Base-by-base conservation (phyloP, 2,329 filamentous ascomycete species). In the Colletotrichum liaoningense region DNA sequence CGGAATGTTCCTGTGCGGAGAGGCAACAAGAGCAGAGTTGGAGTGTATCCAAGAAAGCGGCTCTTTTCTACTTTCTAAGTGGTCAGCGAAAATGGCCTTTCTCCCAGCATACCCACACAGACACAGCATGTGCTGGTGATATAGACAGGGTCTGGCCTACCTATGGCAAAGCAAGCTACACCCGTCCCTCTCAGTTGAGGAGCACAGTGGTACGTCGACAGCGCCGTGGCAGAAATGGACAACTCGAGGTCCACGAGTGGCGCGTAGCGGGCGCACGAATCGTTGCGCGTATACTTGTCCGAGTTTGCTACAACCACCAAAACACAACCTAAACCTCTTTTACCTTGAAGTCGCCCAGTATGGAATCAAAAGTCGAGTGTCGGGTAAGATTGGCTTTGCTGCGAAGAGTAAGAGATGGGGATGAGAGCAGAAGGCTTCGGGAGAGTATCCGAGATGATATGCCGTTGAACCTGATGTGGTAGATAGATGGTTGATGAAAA, bases 1-100 rank as follows among this genome's bases (percentile, higher is more conserved):
- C 65, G 65, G 65, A 49, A n/a, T 60, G 42, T 59, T 60, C 42
- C 56, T 67, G 56, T 67, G 30, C 16, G 65, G 65, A 67, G 65
- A 56, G 65, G 65, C 56, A 33, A 28, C 46, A 58, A n/a, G 56
- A n/a, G 54, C 14, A n/a, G 33, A 30, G 52, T 58, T 59, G 65
- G 22, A 14, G 59, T 63, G 38, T 49, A 28, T 52, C 11, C n/a
- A 19, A 49, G 42, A 49, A 38, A 14, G 59, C 26, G 65, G 33
- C 9, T 19, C 22, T 52, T 42, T 42, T 9, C 46, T 54, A 58
- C 33, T 16, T 19, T n/a, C 30, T 54, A 24, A 60, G 26, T 60
- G 57, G 65, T 67, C 56, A 67, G 65, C 56, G 49, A 60, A 14
- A 11, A 19, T 14, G 28, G 11, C 28, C 8, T n/a, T 35, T 58